These are phyloP conservation scores for Escallonia herrerae DNA, from an alignment of 129 eudicot genomes.

Conservation along the genomic window DNA sequence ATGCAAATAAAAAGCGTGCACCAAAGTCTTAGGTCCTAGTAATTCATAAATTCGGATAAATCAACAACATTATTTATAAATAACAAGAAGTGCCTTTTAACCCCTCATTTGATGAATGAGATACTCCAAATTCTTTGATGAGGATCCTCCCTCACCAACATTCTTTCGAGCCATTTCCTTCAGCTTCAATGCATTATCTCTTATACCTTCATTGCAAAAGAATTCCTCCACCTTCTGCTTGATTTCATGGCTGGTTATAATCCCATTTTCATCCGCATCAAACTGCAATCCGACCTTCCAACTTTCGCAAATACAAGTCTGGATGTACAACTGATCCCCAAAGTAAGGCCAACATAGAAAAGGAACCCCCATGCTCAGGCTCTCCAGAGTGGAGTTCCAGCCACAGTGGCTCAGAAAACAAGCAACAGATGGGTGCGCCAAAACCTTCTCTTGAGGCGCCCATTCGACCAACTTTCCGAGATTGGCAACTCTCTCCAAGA, in stretches of 20 bases:
- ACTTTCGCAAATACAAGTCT: conserved; percentile 21
- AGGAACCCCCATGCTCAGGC: conserved; percentile 24
- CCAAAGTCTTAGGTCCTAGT: no score
- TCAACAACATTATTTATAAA: no score
- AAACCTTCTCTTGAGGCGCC: conserved; percentile 42
- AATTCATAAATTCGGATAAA: no score
- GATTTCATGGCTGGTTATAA: conserved; percentile 8
- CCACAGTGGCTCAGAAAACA: conserved; percentile 47
- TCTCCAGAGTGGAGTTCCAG: conserved; percentile 39
- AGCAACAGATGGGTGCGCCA: conserved; percentile 28
- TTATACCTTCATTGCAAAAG: background rate
- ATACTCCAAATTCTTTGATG: background rate
- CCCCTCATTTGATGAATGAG: background rate
- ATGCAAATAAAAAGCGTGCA: no score
- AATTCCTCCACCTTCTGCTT: conserved; percentile 15
- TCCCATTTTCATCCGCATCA: background rate
- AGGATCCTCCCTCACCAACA: background rate
- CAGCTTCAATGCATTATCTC: background rate
- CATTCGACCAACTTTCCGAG: conserved; percentile 29
- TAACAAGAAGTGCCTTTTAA: no score
- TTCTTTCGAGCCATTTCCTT: background rate
- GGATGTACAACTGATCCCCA: conserved; percentile 25
- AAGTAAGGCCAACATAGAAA: conserved; percentile 43
- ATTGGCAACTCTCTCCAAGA: conserved; percentile 15
- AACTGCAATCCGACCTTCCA: conserved; percentile 31